These are phyloP conservation scores for Diplodia corticola DNA, from an alignment of 2,329 filamentous ascomycete genomes.

Conservation along the genomic window DNA sequence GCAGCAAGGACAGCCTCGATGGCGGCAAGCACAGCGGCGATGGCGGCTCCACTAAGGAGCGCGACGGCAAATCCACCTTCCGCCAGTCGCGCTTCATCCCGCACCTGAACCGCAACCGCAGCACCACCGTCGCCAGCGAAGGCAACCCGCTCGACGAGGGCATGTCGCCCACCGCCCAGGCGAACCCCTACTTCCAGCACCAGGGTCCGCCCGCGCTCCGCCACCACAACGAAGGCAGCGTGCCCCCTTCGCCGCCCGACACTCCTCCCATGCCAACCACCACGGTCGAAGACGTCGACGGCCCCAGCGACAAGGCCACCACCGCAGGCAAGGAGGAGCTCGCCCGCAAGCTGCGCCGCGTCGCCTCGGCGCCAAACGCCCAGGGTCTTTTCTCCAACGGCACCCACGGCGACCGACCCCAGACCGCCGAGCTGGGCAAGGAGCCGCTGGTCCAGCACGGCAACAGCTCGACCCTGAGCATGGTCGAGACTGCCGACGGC, in stretches of 20 bases:
- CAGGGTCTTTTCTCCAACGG: constrained; percentile 77
- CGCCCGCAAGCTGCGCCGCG: constrained; percentile 85
- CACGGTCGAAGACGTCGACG: constrained; percentile 68
- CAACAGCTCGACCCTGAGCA: constrained; percentile 53
- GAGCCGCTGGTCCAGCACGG: constrained; percentile 68
- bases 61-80: constrained; percentile 66
- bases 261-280: constrained; percentile 66
- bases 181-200: constrained; percentile 96
- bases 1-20: constrained; percentile 47
- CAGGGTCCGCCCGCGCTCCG: constrained; percentile 90
- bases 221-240: constrained; percentile 92
- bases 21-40: constrained; percentile 39
- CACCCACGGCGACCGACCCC: constrained; percentile 58
- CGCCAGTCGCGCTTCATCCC: constrained; percentile 88
- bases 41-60: constrained; percentile 49
- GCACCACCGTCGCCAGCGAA: constrained; percentile 88
- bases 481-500: constrained; percentile 48
- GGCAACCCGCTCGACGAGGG: constrained; percentile 86
- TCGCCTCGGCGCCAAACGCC: constrained; percentile 94
- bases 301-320: constrained; percentile 65
- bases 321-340: constrained; percentile 89
- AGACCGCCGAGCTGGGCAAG: constrained; percentile 83
- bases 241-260: constrained; percentile 88
- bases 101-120: constrained; percentile 82
- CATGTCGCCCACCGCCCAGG: constrained; percentile 87